Evolutionary conservation across 2,329 filamentous ascomycete genomes (phyloP), one percentile per base, ranked within the genome.

Genomic region (Thermothelomyces thermophilus): DNA sequence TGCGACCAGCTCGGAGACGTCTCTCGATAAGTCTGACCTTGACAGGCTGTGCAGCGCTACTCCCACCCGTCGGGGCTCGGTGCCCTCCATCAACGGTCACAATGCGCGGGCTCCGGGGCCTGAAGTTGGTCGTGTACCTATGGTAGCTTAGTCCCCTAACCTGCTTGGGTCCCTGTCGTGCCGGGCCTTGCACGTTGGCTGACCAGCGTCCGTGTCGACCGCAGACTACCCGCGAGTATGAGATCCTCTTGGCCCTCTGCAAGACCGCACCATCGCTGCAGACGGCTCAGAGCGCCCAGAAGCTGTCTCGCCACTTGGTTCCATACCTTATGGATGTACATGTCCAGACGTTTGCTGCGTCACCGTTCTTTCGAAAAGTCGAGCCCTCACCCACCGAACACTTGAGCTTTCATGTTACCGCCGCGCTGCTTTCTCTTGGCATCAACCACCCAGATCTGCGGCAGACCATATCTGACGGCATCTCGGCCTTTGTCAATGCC

Each of bases 371-470:
- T 58, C 84, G 85, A 58, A 82, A 82, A 58, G 80, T 95, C 64
- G 84, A 90, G 53, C 89, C 89, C 1, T 94, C 88, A 3, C 91
- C 94, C 17, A 93, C 89, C 73, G 91, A 97, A 67, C 78, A 84
- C 1, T 73, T 97, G 28, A 84, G 87, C 2, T 84, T 83, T 60
- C 83, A 87, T 60, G 78, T 98, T 34, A 86, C 89, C 0, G 80
- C 79, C 5, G 90, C 90, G 5, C 73, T 97, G 6, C 76, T 98
- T n/a, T 80, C 84, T 0, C 73, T 98, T 19, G 91, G 89, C 2
- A 76, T 80, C 42, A 83, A 83, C 48, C 87, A 91, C 65, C 73
- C 77, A 24, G 75, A 79, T 14, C 72, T 97, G 20, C 82, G 85
- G 52, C 75, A 84, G 49, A 73, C 73, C 1, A 80, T 89, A 1